These are phyloP conservation scores for Tulasnella sp. DNA, from an alignment of 768 basidiomycete genomes.

Conservation along the genomic window DNA sequence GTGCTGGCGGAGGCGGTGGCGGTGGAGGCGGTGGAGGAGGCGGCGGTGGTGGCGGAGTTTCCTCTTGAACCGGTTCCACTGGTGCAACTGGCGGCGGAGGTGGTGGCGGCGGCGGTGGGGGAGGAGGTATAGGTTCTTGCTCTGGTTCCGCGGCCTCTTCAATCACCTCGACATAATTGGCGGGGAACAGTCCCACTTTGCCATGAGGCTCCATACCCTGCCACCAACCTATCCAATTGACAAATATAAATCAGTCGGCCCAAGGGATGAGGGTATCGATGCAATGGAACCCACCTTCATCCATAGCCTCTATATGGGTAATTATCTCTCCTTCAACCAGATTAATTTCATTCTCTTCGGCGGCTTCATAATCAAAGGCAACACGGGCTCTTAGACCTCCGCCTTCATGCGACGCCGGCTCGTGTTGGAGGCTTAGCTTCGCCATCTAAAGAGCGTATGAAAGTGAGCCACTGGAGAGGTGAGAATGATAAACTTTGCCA, in stretches of 20 bases:
- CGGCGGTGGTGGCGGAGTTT: slow-evolving; percentile 25
- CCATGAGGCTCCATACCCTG: slow-evolving; percentile 60
- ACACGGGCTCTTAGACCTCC: slow-evolving; percentile 61
- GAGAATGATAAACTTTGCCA: not conserved
- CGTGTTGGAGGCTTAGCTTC: not conserved
- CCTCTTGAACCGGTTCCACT: not conserved
- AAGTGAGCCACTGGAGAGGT: not conserved
- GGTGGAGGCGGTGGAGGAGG: slow-evolving; percentile 39
- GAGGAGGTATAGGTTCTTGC: slow-evolving; percentile 23
- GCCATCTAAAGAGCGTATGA: not conserved
- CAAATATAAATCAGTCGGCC: not conserved
- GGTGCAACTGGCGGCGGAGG: slow-evolving; percentile 35
- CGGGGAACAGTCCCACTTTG: slow-evolving; percentile 40
- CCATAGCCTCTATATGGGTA: slow-evolving; percentile 71
- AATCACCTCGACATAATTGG: slow-evolving; percentile 79
- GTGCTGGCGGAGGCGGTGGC: slow-evolving; percentile 37
- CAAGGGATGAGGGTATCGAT: not conserved
- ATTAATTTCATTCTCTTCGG: slow-evolving; percentile 78
- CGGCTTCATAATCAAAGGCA: slow-evolving; percentile 70
- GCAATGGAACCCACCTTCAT: slow-evolving; percentile 47
- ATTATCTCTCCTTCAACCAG: slow-evolving; percentile 74
- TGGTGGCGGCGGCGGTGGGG: slow-evolving; percentile 38
- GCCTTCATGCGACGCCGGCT: not conserved
- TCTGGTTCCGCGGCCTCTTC: slow-evolving; percentile 32
- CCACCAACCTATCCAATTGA: slow-evolving; percentile 60